Evolutionary conservation across 225 moss, liverwort and hornwort species (phyloP).

Genomic region (Thuidium tamariscinum): DNA sequence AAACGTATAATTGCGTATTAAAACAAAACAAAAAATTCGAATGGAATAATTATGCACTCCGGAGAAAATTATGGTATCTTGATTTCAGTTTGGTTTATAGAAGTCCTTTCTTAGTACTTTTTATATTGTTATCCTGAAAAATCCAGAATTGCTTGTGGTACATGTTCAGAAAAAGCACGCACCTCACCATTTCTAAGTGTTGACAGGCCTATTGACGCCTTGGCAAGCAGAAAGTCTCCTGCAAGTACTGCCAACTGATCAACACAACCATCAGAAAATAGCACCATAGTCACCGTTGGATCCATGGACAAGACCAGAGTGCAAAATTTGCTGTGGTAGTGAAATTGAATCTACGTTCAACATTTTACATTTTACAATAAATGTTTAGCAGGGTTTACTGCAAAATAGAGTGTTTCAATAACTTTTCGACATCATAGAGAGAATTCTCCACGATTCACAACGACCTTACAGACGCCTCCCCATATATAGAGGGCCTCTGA

Average conservation of each 20-base stretch:
- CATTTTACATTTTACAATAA: neutral
- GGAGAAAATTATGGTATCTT: neutral
- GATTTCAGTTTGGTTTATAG: neutral
- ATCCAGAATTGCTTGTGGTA: neutral
- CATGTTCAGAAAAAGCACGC: neutral
- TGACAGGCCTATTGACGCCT: constrained; percentile 65
- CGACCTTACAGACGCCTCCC: neutral
- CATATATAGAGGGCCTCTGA: neutral
- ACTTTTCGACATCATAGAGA: too few species aligned
- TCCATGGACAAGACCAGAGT: neutral
- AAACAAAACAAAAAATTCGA: neutral
- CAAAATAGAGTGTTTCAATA: neutral
- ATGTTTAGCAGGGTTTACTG: neutral
- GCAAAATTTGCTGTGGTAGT: neutral
- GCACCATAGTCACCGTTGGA: neutral
- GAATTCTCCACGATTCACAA: neutral
- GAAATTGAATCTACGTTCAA: neutral
- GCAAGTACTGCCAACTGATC: constrained; percentile 80
- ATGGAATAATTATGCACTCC: neutral
- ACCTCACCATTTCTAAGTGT: constrained; percentile 68
- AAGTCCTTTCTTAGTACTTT: neutral
- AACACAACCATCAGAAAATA: neutral
- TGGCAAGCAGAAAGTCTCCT: constrained; percentile 83
- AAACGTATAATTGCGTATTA: neutral
- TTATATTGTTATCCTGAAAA: neutral